Evolutionary conservation across 768 basidiomycete genomes (phyloP).

Genomic region (Amanita muscaria): DNA sequence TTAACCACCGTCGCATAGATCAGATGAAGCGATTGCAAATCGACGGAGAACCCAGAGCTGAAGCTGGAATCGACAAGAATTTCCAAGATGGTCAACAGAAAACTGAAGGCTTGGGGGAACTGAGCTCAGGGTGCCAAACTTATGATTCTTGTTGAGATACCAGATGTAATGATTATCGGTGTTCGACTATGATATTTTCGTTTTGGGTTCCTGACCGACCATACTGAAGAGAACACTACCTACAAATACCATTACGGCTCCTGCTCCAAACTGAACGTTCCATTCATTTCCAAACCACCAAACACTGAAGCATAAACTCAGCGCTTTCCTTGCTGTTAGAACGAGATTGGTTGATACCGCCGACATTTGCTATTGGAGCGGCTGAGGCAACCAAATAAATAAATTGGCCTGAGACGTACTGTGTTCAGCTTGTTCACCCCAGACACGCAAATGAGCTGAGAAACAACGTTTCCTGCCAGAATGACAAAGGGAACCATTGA

Average conservation of each 20-base stretch:
- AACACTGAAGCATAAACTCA: constrained; percentile 72
- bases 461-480: constrained; percentile 53
- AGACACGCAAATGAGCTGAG: constrained; percentile 75
- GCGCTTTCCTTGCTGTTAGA: constrained; percentile 71
- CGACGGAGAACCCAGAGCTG: too few relatives aligned
- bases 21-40: too few relatives aligned
- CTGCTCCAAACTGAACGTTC: constrained; percentile 53
- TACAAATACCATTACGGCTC: constrained; percentile 66
- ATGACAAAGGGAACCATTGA: constrained; percentile 42
- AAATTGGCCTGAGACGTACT: constrained; percentile 33
- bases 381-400: neutral
- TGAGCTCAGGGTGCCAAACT: too few relatives aligned
- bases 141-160: too few relatives aligned
- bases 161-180: neutral
- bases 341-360: constrained; percentile 78
- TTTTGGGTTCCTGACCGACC: constrained; percentile 15
- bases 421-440: constrained; percentile 79
- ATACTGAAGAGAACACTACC: constrained; percentile 57
- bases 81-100: too few relatives aligned
- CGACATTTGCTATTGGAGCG: constrained; percentile 48
- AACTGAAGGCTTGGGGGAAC: too few relatives aligned
- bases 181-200: constrained; percentile 14
- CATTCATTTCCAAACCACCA: constrained; percentile 78
- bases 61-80: too few relatives aligned
- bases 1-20: too few relatives aligned